A percentile compares a stretch with the other conserved stretches of the same genome.
phyloP scores from a whole-genome alignment of 257 asterid genomes.

The Solanum chilense region DNA sequence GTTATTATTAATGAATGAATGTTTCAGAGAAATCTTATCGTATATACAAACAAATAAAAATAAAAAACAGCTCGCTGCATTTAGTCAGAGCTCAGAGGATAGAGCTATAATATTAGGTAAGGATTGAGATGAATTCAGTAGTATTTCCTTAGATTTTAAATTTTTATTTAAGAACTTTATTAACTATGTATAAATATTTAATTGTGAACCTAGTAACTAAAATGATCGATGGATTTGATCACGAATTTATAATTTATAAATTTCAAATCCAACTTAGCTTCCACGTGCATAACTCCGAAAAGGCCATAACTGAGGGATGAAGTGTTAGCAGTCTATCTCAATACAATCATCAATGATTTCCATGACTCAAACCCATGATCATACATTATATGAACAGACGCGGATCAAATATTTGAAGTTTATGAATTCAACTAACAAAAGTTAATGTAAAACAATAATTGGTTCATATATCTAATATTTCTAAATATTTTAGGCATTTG shows the following conservation, averaged over 20 bases:
- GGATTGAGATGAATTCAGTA: no score
- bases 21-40: not conserved
- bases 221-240: not conserved
- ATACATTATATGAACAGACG: not conserved
- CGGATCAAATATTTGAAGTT: not conserved
- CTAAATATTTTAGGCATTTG: not conserved
- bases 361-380: not conserved
- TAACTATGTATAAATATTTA: not conserved
- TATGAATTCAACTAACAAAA: not conserved
- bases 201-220: not conserved
- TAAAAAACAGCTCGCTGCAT: no score
- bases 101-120: no score
- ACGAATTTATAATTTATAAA: not conserved
- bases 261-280: not conserved
- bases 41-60: no score
- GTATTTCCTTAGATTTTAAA: not conserved
- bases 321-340: no score
- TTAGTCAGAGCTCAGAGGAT: no score
- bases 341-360: not conserved
- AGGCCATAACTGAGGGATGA: not conserved
- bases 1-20: not conserved
- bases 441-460: not conserved
- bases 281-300: not conserved
- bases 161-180: not conserved
- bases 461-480: not conserved